These are phyloP conservation scores for Cladosporium halotolerans DNA, from an alignment of 2,329 filamentous ascomycete species.

Conservation along the genomic window DNA sequence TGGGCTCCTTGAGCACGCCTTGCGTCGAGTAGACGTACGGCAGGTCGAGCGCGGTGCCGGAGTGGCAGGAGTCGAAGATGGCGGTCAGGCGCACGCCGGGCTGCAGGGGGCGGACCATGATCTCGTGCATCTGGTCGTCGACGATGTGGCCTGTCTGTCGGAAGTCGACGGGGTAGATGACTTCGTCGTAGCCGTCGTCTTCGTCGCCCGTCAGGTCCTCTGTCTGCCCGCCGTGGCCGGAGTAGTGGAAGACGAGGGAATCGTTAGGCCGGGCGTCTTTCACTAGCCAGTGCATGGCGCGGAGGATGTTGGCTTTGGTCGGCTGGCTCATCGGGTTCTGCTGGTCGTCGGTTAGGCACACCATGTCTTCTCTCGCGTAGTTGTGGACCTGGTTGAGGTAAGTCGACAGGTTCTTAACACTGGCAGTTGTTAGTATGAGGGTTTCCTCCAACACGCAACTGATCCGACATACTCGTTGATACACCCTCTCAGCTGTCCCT, in stretches of 20 bases:
- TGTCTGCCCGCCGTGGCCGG: constrained; percentile 78
- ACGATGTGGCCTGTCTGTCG: constrained; percentile 73
- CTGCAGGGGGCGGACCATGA: constrained; percentile 70
- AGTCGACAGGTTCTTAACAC: constrained; percentile 76
- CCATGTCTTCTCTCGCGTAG: constrained; percentile 95
- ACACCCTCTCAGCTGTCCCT: constrained; percentile 82
- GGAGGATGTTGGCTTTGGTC: constrained; percentile 88
- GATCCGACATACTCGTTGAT: constrained; percentile 63
- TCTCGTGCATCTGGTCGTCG: constrained; percentile 74
- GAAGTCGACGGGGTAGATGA: constrained; percentile 80
- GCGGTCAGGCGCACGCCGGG: constrained; percentile 78
- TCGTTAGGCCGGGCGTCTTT: constrained; percentile 90
- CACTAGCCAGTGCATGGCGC: constrained; percentile 96
- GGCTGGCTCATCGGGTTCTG: constrained; percentile 96
- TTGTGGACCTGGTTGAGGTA: constrained; percentile 86
- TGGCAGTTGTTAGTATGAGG: no score
- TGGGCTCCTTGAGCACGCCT: constrained; percentile 73
- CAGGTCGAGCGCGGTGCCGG: constrained; percentile 68
- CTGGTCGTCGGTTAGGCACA: constrained; percentile 91
- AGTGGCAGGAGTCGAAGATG: constrained; percentile 78
- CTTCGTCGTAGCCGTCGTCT: constrained; percentile 75
- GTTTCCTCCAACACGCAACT: constrained; percentile 40
- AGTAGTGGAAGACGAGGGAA: constrained; percentile 96
- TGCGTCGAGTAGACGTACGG: constrained; percentile 77
- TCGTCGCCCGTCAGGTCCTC: constrained; percentile 74